Evolutionary conservation across 1,139 yeast genomes (phyloP).

Genomic region (Candida buenavistaensis): DNA sequence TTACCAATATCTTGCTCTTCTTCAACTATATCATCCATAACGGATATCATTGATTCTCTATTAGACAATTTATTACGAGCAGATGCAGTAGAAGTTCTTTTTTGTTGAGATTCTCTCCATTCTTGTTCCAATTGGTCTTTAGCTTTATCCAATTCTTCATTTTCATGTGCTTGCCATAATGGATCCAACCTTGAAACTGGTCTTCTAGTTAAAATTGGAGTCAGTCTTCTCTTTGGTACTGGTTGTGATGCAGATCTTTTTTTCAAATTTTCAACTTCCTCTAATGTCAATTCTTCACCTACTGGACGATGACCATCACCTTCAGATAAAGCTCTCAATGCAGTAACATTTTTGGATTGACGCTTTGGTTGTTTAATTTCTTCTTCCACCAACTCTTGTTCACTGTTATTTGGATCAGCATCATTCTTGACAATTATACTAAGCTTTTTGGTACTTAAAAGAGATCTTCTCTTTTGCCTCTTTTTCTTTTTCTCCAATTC

Average conservation of each 20-base stretch:
- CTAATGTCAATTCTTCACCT: slow-evolving; percentile 31
- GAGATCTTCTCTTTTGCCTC: slow-evolving; percentile 45
- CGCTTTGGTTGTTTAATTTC: slow-evolving; percentile 42
- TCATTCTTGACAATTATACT: slow-evolving; percentile 40
- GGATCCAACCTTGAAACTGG: slow-evolving; percentile 78
- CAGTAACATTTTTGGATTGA: slow-evolving; percentile 25
- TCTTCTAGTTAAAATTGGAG: slow-evolving; percentile 48
- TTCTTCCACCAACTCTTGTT: slow-evolving; percentile 25
- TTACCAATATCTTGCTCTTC: slow-evolving; percentile 9
- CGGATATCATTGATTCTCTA: slow-evolving; percentile 43
- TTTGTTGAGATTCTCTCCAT: slow-evolving; percentile 21
- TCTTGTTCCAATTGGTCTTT: slow-evolving; percentile 44
- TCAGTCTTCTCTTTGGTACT: slow-evolving; percentile 37
- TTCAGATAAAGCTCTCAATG: slow-evolving; percentile 41
- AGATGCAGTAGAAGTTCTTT: slow-evolving; percentile 11
- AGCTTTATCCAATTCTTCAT: slow-evolving; percentile 48
- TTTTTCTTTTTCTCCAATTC: slow-evolving; percentile 48
- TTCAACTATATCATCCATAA: slow-evolving; percentile 23
- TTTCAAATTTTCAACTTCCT: slow-evolving; percentile 44
- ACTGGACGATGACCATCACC: slow-evolving; percentile 19
- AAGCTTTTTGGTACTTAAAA: slow-evolving; percentile 41
- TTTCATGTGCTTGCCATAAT: slow-evolving; percentile 48
- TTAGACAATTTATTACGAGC: slow-evolving; percentile 22
- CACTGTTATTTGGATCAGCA: slow-evolving; percentile 30
- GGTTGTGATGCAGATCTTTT: slow-evolving; percentile 52